Base-by-base conservation (phyloP, 345 rosid species). In the Abelmoschus esculentus region DNA sequence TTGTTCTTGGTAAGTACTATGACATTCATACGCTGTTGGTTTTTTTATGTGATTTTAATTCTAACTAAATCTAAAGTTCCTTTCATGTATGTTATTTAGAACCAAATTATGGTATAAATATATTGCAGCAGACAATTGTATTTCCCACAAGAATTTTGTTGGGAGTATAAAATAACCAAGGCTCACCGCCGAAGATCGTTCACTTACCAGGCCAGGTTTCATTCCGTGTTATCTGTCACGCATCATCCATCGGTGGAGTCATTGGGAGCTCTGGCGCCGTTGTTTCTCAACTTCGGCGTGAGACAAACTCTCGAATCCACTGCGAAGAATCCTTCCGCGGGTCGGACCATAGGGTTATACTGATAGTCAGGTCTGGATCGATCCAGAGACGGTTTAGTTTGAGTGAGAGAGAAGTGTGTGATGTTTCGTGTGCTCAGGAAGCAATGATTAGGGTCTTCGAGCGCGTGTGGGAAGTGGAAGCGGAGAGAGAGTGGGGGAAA, bases 381-480 rank as follows among this genome's bases (percentile, higher is more conserved):
- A 36, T 81, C 18, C 63, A 85, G 31, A 74, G 75, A 64, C 73
- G 57, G 53, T 11, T 85, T 50, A 3, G 80, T 2, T 57, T 82
- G 72, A 71, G 63, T n/a, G 79, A 73, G 60, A 70, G 68, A 61
- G 86, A 66, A 50, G 74, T 74, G 2, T 73, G 78, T 19, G 78
- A 79, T 9, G 85, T 84, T 7, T 85, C 90, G 54, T 71, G 76
- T 40, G 78, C 90, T 42, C 90, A 85, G 77, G 80, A 81, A 76
- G 90, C 90, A 50, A 74, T 87, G 73, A 55, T 87, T 70, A 85
- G 83, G 89, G 86, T 87, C 72, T 78, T 82, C 40, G 89, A 83
- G 77, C 78, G 85, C 66, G 76, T 86, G 58, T 85, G 96, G 96
- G 81, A 31, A 61, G 82, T 81, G 67, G 71, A 78, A 7, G 84